Conservation (phyloP, 306 rosid species). For the Cyamopsis tetragonoloba region DNA sequence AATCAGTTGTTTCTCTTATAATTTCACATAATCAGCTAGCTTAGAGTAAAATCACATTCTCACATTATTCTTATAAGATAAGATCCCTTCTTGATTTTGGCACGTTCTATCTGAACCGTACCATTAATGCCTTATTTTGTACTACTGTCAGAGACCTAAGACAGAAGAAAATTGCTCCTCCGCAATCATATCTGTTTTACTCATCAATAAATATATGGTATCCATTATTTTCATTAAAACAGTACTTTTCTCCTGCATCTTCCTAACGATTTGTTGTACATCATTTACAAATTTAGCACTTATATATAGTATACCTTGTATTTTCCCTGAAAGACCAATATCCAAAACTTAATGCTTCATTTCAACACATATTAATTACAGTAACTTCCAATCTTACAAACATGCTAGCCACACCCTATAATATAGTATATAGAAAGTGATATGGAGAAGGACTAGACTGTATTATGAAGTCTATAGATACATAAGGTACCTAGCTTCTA, state of each 20-base stretch:
- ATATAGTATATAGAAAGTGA: constrained; percentile 24
- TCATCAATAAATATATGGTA: neutral
- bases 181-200: neutral
- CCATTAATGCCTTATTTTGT: constrained; percentile 18
- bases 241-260: neutral
- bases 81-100: neutral
- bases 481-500: constrained; percentile 2
- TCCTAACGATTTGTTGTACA: constrained; percentile 8
- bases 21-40: neutral
- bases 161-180: neutral
- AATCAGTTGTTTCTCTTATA: neutral
- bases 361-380: constrained; percentile 2
- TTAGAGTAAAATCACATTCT: neutral
- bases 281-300: constrained; percentile 11
- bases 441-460: neutral
- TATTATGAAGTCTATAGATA: constrained; percentile 1
- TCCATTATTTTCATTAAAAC: neutral
- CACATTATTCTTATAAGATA: no score
- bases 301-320: constrained; percentile 10
- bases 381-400: neutral
- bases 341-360: neutral
- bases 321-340: constrained; percentile 1
- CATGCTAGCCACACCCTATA: neutral
- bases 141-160: constrained; percentile 4
- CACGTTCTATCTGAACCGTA: constrained; percentile 17